These are phyloP conservation scores for Aureoboletus auriporus DNA, from an alignment of 768 basidiomycete species.

Conservation along the genomic window DNA sequence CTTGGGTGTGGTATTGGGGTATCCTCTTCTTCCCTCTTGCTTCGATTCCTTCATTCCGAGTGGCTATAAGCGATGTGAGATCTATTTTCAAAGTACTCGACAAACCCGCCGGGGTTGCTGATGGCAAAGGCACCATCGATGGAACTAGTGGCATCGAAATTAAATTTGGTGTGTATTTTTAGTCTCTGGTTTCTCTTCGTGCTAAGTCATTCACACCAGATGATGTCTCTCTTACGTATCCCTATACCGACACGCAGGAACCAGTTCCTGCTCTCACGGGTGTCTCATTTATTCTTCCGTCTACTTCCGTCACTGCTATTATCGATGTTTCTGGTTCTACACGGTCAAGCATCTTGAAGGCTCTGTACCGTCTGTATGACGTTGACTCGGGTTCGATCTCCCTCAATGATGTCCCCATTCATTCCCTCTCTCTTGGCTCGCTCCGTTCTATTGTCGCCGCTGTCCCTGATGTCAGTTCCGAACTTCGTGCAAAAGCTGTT, in stretches of 20 bases:
- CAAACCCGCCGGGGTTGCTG: slow-evolving; percentile 81
- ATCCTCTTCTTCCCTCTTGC: slow-evolving; percentile 33
- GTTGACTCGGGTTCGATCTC: slow-evolving; percentile 74
- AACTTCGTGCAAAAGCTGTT: slow-evolving; percentile 19
- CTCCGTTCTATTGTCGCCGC: slow-evolving; percentile 82
- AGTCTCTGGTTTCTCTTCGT: no score
- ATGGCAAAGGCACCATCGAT: slow-evolving; percentile 73
- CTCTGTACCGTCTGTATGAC: slow-evolving; percentile 92
- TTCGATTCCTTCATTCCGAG: slow-evolving; percentile 49
- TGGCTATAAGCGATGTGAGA: slow-evolving; percentile 73
- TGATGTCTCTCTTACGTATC: slow-evolving; percentile 83
- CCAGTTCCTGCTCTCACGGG: slow-evolving; percentile 58
- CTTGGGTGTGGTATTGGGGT: slow-evolving; percentile 30
- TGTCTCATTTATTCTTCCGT: slow-evolving; percentile 85
- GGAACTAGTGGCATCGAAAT: slow-evolving; percentile 72
- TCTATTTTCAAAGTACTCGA: slow-evolving; percentile 76
- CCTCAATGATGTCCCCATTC: slow-evolving; percentile 85
- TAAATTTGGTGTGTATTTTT: slow-evolving; percentile 66
- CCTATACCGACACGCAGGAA: slow-evolving; percentile 49
- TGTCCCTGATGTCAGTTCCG: slow-evolving; percentile 72
- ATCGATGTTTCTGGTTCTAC: slow-evolving; percentile 82
- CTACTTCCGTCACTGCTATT: slow-evolving; percentile 83
- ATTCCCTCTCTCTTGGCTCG: slow-evolving; percentile 78
- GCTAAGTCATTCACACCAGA: slow-evolving; percentile 38
- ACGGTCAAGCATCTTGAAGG: slow-evolving; percentile 81